These are phyloP conservation scores for Lanzia echinophila DNA, from an alignment of 2,329 filamentous ascomycete genomes.

Conservation along the genomic window DNA sequence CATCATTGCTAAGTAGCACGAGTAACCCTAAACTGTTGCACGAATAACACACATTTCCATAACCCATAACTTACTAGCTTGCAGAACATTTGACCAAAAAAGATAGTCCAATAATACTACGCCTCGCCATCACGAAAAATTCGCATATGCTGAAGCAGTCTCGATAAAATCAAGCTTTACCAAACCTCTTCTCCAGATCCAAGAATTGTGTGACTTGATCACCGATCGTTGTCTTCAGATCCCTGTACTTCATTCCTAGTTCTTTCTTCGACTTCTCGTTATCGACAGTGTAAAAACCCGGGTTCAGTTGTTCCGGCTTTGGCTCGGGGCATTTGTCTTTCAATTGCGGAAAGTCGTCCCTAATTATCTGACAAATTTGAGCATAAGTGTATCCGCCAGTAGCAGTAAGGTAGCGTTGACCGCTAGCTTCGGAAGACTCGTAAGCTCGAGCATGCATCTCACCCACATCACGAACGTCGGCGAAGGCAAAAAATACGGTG, in stretches of 20 bases:
- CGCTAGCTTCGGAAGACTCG: slow-evolving; percentile 47
- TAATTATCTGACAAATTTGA: slow-evolving; percentile 48
- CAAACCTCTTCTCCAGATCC: slow-evolving; percentile 18
- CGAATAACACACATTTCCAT: too few species aligned
- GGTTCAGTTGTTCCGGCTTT: slow-evolving; percentile 7
- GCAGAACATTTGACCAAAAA: too few species aligned
- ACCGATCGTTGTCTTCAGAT: slow-evolving; percentile 17
- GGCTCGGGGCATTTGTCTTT: slow-evolving; percentile 39
- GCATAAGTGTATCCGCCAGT: slow-evolving; percentile 54
- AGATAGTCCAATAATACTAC: neutral
- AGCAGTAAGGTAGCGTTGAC: slow-evolving; percentile 56
- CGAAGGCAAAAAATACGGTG: slow-evolving; percentile 42
- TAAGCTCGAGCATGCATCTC: slow-evolving; percentile 52
- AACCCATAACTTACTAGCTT: too few species aligned
- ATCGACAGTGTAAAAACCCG: slow-evolving; percentile 19
- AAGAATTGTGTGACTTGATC: slow-evolving; percentile 22
- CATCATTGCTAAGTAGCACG: too few species aligned
- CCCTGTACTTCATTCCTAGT: slow-evolving; percentile 21
- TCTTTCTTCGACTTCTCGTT: slow-evolving; percentile 21
- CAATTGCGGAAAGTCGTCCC: slow-evolving; percentile 46
- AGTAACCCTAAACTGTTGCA: too few species aligned
- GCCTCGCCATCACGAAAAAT: neutral
- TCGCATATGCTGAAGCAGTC: neutral
- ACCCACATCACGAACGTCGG: slow-evolving; percentile 55
- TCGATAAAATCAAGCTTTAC: slow-evolving; percentile 2